phyloP scores from a whole-genome alignment of 2,329 filamentous ascomycete genomes.

The Neofusicoccum parvum region DNA sequence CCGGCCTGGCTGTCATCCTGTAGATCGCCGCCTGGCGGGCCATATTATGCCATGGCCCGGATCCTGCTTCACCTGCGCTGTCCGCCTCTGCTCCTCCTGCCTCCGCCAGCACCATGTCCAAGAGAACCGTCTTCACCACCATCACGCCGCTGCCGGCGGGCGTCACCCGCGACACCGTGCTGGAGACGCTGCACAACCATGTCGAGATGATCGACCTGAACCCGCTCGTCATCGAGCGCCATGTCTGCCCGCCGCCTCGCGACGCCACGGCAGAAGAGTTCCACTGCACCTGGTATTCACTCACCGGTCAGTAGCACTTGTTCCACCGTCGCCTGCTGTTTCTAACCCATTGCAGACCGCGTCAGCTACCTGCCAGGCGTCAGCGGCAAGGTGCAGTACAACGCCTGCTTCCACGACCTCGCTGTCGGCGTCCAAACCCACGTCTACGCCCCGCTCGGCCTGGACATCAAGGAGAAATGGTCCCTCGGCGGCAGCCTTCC shows the following conservation, averaged over 20 bases:
- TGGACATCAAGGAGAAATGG: constrained; percentile 80
- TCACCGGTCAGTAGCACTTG: constrained; percentile 37
- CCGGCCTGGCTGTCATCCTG: not conserved
- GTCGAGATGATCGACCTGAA: constrained; percentile 85
- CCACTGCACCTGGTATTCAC: constrained; percentile 71
- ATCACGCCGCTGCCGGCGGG: constrained; percentile 74
- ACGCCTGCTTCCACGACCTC: constrained; percentile 77
- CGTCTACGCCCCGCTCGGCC: constrained; percentile 77
- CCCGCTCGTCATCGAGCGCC: constrained; percentile 74
- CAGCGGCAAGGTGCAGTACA: constrained; percentile 73
- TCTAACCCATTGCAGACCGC: constrained; percentile 64
- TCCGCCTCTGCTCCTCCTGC: not conserved
- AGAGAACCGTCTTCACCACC: constrained; percentile 71
- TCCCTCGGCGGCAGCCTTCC: constrained; percentile 70
- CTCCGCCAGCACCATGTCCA: constrained; percentile 59
- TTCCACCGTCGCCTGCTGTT: constrained; percentile 52
- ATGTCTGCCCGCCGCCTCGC: constrained; percentile 66
- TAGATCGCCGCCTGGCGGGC: not conserved
- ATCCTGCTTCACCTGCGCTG: not conserved
- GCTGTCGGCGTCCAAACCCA: constrained; percentile 77
- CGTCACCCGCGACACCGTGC: constrained; percentile 69
- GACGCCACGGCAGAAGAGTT: constrained; percentile 71
- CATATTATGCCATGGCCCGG: not conserved
- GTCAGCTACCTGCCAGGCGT: constrained; percentile 73
- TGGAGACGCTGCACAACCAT: constrained; percentile 77